Evolutionary conservation across 2,329 filamentous ascomycete genomes (phyloP).

Genomic region (Fusarium albosuccineum): DNA sequence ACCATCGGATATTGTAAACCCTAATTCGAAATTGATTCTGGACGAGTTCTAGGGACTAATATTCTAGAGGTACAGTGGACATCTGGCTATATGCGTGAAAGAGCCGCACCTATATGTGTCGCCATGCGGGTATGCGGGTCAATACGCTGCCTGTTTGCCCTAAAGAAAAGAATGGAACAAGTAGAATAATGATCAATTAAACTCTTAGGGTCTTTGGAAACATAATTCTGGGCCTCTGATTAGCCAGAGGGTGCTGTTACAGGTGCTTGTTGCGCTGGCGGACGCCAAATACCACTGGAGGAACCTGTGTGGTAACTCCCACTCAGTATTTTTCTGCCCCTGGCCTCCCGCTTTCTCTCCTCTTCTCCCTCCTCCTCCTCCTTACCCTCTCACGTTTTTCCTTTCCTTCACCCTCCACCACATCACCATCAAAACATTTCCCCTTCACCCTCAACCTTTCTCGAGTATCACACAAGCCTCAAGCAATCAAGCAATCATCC

Average conservation of each 20-base stretch:
- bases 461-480: slow-evolving; percentile 2
- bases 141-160: neutral
- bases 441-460: neutral
- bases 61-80: neutral
- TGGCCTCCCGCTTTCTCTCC: slow-evolving; percentile 11
- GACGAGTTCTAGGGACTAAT: neutral
- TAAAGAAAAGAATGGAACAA: neutral
- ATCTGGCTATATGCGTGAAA: neutral
- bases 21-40: neutral
- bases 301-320: slow-evolving; percentile 3
- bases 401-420: neutral
- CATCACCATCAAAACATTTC: slow-evolving; percentile 6
- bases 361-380: neutral
- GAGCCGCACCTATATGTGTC: neutral
- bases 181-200: neutral
- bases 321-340: slow-evolving; percentile 2
- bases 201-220: neutral
- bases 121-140: neutral
- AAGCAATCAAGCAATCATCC: slow-evolving; percentile 8
- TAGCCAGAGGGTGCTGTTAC: neutral
- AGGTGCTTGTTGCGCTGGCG: neutral
- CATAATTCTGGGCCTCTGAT: neutral
- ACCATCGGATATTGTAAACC: neutral
- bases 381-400: neutral
- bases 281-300: neutral